phyloP scores from a whole-genome alignment of 1,284 basidiomycete genomes.

The Rhizoctonia solani region DNA sequence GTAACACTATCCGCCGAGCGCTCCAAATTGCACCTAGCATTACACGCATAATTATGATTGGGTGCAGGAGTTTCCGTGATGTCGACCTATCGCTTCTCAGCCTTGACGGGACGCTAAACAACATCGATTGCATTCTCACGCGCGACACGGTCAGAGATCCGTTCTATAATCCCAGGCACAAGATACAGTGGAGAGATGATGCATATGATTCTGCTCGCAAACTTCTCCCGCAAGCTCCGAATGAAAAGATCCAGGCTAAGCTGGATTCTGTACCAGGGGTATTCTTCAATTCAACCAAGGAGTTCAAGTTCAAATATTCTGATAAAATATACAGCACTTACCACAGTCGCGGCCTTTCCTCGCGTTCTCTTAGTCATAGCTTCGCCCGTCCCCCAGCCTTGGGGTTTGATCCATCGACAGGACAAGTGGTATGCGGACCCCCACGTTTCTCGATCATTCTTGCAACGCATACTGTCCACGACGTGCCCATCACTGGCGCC shows the following conservation, averaged over 20 bases:
- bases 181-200: not conserved
- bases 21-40: conserved; percentile 7
- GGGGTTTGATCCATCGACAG: conserved; percentile 2
- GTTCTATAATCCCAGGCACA: not conserved
- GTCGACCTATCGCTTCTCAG: not conserved
- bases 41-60: conserved; percentile 23
- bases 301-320: not conserved
- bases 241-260: not conserved
- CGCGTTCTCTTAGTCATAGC: conserved; percentile 5
- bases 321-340: not conserved
- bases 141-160: not conserved
- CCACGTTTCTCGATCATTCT: conserved; percentile 22
- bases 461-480: not conserved
- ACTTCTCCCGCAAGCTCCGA: conserved; percentile 8
- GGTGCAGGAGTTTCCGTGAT: not conserved
- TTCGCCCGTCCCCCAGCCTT: conserved; percentile 23
- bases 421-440: not conserved
- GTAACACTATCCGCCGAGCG: conserved; percentile 10
- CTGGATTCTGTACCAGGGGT: not conserved
- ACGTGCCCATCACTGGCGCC: not conserved
- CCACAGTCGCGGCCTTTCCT: not conserved
- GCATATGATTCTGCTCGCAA: not conserved
- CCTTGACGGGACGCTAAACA: conserved; percentile 12
- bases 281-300: not conserved
- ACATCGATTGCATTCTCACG: conserved; percentile 16